phyloP scores from a whole-genome alignment of 2,329 filamentous ascomycete species.

The Aspergillus arachidicola region DNA sequence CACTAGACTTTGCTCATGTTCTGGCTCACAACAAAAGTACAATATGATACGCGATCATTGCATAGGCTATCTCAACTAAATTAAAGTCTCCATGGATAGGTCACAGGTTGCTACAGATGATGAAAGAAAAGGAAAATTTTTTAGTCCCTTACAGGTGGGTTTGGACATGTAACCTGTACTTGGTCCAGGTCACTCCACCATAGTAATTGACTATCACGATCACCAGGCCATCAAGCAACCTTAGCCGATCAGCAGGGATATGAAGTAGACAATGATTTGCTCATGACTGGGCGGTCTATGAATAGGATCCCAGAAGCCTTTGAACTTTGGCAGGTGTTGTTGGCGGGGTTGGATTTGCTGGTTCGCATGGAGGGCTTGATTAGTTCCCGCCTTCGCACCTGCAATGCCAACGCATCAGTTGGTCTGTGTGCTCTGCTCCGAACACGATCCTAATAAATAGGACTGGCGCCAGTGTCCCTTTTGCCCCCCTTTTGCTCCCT shows the following conservation, averaged over 20 bases:
- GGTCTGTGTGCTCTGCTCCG: constrained; percentile 28
- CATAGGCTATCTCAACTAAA: no score
- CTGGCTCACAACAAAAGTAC: background rate
- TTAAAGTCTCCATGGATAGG: background rate
- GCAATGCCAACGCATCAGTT: constrained; percentile 35
- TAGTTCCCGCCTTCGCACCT: constrained; percentile 30
- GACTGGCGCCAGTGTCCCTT: constrained; percentile 7
- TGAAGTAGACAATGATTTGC: background rate
- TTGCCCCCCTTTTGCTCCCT: background rate
- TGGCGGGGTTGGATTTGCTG: constrained; percentile 25
- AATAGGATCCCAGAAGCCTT: constrained; percentile 5
- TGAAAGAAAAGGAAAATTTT: background rate
- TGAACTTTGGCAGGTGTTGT: constrained; percentile 11
- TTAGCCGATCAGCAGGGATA: background rate
- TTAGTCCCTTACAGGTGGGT: no score
- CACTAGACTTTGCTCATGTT: background rate
- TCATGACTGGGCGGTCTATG: background rate
- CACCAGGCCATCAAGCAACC: background rate
- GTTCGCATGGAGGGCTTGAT: constrained; percentile 20
- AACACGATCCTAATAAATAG: constrained; percentile 21
- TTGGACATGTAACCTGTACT: background rate
- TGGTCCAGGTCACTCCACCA: background rate
- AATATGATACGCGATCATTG: background rate
- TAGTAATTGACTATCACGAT: background rate
- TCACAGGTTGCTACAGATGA: background rate